Evolutionary conservation across 352 stramenopile genomes (phyloP).

Genomic region (Nothophytophthora sp.): DNA sequence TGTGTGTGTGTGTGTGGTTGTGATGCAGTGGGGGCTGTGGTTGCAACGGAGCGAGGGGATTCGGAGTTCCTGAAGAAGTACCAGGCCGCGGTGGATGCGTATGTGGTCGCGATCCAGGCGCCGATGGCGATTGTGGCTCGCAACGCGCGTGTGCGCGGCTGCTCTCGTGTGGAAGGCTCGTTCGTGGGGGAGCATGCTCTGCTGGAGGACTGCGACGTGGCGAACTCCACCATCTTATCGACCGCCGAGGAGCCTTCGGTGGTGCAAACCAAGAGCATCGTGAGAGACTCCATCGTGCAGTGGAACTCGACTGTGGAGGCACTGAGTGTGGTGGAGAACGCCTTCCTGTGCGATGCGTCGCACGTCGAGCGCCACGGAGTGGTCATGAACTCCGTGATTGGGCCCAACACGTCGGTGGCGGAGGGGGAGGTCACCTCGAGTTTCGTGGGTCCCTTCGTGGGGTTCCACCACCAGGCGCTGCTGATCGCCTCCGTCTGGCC

Average conservation of each 20-base stretch:
- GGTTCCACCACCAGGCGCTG: constrained; percentile 94
- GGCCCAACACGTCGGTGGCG: constrained; percentile 83
- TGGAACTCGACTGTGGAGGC: constrained; percentile 68
- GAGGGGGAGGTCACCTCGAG: constrained; percentile 91
- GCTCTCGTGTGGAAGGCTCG: constrained; percentile 51
- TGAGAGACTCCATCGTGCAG: constrained; percentile 69
- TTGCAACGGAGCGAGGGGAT: constrained; percentile 50
- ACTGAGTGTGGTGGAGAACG: constrained; percentile 61
- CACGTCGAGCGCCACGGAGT: constrained; percentile 83
- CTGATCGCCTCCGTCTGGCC: constrained; percentile 93
- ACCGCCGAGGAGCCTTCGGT: constrained; percentile 40
- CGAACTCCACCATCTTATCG: constrained; percentile 70
- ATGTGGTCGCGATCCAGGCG: constrained; percentile 41
- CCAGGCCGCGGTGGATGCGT: constrained; percentile 51
- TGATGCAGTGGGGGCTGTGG: constrained; percentile 34
- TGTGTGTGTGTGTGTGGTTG: too few species aligned
- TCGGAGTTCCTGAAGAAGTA: constrained; percentile 41
- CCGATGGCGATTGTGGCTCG: constrained; percentile 54
- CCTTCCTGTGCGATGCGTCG: constrained; percentile 80
- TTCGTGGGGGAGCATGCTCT: constrained; percentile 70
- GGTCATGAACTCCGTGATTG: constrained; percentile 86
- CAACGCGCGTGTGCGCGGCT: constrained; percentile 60
- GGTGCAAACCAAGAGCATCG: constrained; percentile 61
- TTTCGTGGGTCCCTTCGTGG: constrained; percentile 94
- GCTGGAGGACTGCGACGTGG: constrained; percentile 64